Evolutionary conservation across 1,284 basidiomycete species (phyloP), one percentile per base, ranked within the genome.

Genomic region (Austroboletus novae-zelandiae): DNA sequence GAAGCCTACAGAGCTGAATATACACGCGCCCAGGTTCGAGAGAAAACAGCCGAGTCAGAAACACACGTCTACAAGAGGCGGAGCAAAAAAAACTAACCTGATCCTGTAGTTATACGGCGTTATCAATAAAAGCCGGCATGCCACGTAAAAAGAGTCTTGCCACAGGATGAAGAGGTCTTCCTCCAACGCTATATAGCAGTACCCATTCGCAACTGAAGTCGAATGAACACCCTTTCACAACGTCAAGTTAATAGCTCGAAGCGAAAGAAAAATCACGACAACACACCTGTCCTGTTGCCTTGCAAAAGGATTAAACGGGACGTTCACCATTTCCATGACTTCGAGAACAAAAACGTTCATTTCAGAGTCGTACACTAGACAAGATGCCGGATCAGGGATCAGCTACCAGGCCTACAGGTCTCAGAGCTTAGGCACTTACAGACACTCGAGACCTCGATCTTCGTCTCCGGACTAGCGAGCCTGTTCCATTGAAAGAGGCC

Each of bases 1-100:
- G 11, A 66, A 46, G 10, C 65, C 59, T 10, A 65, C 41, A 14
- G 36, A 47, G 48, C 73, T 73, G 9, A 73, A 74, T 1, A 67
- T 52, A 34, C 68, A 71, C 9, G 79, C 79, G 43, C 72, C 65
- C 15, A 81, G 39, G 44, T 69, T 72, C n/a, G 75, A 78, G 2
- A 66, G 55, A 37, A 74, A 48, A 23, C 72, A 74, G 1, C 72
- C 69, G 3, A 71, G 53, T 13, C 67, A 62, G 37, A 83, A 68
- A 11, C 57, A 66, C 20, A 74, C 41, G 10, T 68, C 64, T 17
- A 75, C 61, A 17, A 82, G 66, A 4, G 79, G 77, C 0, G 83
- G 79, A 4, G 81, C 50, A 5, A 17, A 83, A 14, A 17, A 81
- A 67, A 5, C 74, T 69, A 27, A 74, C 60, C 39, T 84, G 66